Base-by-base conservation (phyloP, 495 filamentous ascomycete genomes). In the Rostrohypoxylon terebratum region DNA sequence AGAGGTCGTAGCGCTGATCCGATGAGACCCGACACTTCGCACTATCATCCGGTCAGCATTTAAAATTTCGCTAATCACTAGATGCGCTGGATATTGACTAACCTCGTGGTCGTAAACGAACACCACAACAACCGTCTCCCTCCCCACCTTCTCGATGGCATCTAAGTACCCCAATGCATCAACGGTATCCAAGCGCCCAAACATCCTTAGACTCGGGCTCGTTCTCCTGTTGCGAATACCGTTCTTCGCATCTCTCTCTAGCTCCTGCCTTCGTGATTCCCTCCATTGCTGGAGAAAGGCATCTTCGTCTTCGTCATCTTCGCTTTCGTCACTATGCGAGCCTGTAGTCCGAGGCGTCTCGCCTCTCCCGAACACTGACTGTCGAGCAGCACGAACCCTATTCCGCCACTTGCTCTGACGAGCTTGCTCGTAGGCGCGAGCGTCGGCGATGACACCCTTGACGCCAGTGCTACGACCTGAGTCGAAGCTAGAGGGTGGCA, bases 391-490 rank as follows among this genome's bases (percentile, higher is more conserved):
- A 34, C 77, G 74, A 51, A 82, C 81, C 50, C 76, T 79, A 60
- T 80, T 81, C 80, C 82, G 83, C 83, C 86, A 85, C 69, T 87
- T 91, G 70, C 82, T 85, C 72, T 90, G 91, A 58, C 89, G 89
- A 10, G 94, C 93, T 59, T 90, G 88, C 80, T 98, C 94, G 77
- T 94, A 98, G 59, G 92, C 90, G 69, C 92, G 88, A 23, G 96
- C 96, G 77, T 99, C 96, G 71, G 96, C 94, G 68, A 99, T 98
- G 79, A 99, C 96, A 72, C 96, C 96, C 83, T 98, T 98, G 62
- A 97, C 96, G 25, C 96, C 96, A n/a, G 96, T 96, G 21, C 82
- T 82, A 53, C 81, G 77, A 74, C 96, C 92, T 69, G 88, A 88
- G 74, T 96, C 89, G 81, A 91, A 95, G 59, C 87, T 87, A 14